Conservation (phyloP, 2,329 filamentous ascomycete genomes). For the Botryotinia narcissicola region DNA sequence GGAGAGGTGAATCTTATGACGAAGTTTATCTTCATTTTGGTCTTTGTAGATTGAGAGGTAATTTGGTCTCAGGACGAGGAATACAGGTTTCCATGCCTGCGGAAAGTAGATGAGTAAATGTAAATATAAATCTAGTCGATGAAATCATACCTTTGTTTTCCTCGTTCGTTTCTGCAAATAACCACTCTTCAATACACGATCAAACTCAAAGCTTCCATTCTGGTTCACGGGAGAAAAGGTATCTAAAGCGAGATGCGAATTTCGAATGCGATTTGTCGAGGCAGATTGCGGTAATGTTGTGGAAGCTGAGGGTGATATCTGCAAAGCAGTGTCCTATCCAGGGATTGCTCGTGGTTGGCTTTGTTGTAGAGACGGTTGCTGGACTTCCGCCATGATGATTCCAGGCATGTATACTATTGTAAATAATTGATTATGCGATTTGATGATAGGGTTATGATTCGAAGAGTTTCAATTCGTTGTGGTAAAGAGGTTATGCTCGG, state of each 20-base stretch:
- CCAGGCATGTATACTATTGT: conserved; percentile 16
- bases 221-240: conserved; percentile 85
- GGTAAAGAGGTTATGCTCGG: neutral
- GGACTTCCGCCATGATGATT: conserved; percentile 31
- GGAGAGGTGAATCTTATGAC: conserved; percentile 81
- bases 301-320: conserved; percentile 28
- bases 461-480: neutral
- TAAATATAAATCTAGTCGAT: neutral
- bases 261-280: conserved; percentile 34
- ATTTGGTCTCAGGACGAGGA: conserved; percentile 86
- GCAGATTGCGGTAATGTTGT: conserved; percentile 27
- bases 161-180: conserved; percentile 84
- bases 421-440: neutral
- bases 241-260: conserved; percentile 53
- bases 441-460: neutral
- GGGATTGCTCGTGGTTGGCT: conserved; percentile 35
- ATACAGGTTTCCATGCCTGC: conserved; percentile 86
- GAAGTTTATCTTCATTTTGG: conserved; percentile 82
- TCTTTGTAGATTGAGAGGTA: conserved; percentile 91
- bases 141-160: conserved; percentile 74
- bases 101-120: neutral
- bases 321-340: conserved; percentile 25
- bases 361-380: conserved; percentile 21
- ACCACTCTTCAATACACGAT: conserved; percentile 87
- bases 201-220: conserved; percentile 94